These are phyloP conservation scores for Fusarium pseudonygamai DNA, from an alignment of 2,329 filamentous ascomycete species.

Conservation along the genomic window DNA sequence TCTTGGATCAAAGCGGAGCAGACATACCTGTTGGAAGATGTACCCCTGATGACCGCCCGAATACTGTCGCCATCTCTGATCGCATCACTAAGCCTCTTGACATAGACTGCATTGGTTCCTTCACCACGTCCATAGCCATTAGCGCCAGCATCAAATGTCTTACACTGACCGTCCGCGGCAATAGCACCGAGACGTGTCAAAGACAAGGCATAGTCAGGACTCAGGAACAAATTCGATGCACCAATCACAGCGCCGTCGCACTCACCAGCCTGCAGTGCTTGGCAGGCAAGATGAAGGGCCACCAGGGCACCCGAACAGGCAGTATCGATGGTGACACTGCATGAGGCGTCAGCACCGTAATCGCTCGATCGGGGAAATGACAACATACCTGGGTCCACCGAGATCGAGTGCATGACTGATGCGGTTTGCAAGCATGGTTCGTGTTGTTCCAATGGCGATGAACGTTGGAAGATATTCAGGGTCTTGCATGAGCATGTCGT, in stretches of 20 bases:
- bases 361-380: neutral
- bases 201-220: constrained; percentile 39
- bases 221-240: constrained; percentile 44
- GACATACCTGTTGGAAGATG: constrained; percentile 53
- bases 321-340: constrained; percentile 56
- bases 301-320: constrained; percentile 57
- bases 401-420: constrained; percentile 40
- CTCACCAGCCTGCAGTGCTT: constrained; percentile 46
- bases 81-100: constrained; percentile 65
- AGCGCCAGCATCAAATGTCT: constrained; percentile 61
- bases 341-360: constrained; percentile 10
- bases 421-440: constrained; percentile 40
- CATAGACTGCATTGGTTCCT: constrained; percentile 60
- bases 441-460: constrained; percentile 40
- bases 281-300: constrained; percentile 53
- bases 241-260: constrained; percentile 47
- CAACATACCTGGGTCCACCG: constrained; percentile 37
- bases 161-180: constrained; percentile 48
- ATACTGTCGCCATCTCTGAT: constrained; percentile 62
- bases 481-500: constrained; percentile 40
- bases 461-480: constrained; percentile 40
- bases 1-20: fast-evolving
- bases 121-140: constrained; percentile 66
- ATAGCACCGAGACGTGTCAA: constrained; percentile 40
- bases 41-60: constrained; percentile 59